phyloP scores from a whole-genome alignment of 139 green algal species.

The Ettlia oleoabundans region DNA sequence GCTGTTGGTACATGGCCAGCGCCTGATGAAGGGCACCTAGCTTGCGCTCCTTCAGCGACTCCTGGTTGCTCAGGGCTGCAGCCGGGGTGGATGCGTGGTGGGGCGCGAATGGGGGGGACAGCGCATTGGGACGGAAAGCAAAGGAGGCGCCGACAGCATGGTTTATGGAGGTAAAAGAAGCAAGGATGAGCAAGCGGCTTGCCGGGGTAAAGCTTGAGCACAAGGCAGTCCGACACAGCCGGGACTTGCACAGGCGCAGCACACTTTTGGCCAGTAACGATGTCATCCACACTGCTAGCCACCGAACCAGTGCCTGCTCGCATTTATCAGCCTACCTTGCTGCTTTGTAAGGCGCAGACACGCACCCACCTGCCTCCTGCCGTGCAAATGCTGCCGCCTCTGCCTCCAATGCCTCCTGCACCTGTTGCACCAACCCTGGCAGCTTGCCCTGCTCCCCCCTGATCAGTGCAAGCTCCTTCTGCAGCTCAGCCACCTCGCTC shows the following conservation, averaged over 20 bases:
- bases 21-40: constrained; percentile 33
- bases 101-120: neutral
- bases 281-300: too few relatives aligned
- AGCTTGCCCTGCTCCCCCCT: constrained; percentile 24
- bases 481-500: constrained; percentile 14
- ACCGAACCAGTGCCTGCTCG: too few relatives aligned
- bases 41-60: constrained; percentile 30
- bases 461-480: constrained; percentile 32
- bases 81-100: neutral
- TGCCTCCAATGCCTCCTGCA: constrained; percentile 31
- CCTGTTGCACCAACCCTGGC: constrained; percentile 27
- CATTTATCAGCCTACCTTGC: too few relatives aligned
- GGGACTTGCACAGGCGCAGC: too few relatives aligned
- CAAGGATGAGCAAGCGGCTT: too few relatives aligned
- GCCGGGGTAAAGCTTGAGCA: too few relatives aligned
- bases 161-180: too few relatives aligned
- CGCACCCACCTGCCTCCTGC: constrained; percentile 30
- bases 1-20: constrained; percentile 24
- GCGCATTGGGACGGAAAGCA: neutral
- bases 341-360: too few relatives aligned
- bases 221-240: too few relatives aligned
- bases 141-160: too few relatives aligned
- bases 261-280: too few relatives aligned
- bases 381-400: constrained; percentile 29
- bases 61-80: constrained; percentile 34